Base-by-base conservation (phyloP, 2,329 filamentous ascomycete species). In the Botrytis pseudocinerea region DNA sequence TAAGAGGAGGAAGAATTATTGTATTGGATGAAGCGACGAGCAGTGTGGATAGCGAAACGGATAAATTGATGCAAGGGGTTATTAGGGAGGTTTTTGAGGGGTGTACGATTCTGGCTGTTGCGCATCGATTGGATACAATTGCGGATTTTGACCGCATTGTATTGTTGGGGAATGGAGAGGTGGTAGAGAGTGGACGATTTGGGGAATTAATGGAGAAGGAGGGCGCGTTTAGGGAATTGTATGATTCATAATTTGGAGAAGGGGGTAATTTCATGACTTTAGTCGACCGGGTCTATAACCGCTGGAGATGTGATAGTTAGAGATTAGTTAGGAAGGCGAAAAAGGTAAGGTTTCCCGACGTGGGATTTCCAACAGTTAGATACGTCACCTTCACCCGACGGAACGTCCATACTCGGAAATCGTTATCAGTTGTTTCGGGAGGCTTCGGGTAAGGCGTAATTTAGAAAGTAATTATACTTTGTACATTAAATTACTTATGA, bases 1-100 rank as follows among this genome's bases (percentile, higher is more conserved):
- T 87, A 25, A 78, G 80, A 7, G 32, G 44, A 46, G 80, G 82
- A 0, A 82, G 79, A 22, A 76, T 86, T 2, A 75, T 86, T 0
- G 77, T 86, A 9, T 74, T 85, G 2, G 83, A 85, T 35, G 83
- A 85, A 75, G 81, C 81, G 1, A 84, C 83, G 4, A 84, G 82
- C 79, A 89, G 86, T 71, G 85, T 91, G 63, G 89, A 91, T 76
- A 80, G 81, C 25, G 83, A 85, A 73, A 89, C 88, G 0, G 88
- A 90, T 74, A 82, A 84, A 64, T 80, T 85, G 28, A 87, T 91
- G 80, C 87, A 90, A 77, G 81, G 82, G 20, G 81, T 90, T 38
- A 85, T 91, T 72, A 83, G 86, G 3, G 82, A 85, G 61, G 83
- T 83, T 35, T 90, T 91, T 77, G 79, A 80, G 2, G 83, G 82